phyloP scores from a whole-genome alignment of 495 filamentous ascomycete species.

The Sphaerosporella brunnea region DNA sequence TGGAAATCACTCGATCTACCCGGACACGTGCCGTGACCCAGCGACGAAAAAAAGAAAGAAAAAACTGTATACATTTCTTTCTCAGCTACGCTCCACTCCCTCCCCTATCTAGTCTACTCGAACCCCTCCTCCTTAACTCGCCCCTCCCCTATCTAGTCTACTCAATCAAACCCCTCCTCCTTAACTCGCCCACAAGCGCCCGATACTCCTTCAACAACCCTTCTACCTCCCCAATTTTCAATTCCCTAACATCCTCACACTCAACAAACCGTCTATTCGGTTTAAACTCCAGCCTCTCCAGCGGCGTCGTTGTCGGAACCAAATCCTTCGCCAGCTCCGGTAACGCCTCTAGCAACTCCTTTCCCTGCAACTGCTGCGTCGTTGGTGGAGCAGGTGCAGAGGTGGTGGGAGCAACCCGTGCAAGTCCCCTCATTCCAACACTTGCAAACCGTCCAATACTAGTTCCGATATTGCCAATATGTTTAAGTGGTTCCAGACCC shows the following conservation, averaged over 20 bases:
- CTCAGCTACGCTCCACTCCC: no score
- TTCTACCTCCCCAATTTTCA: constrained; percentile 65
- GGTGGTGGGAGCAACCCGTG: not conserved
- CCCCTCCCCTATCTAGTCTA: no score
- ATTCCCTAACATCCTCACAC: constrained; percentile 52
- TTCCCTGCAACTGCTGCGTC: constrained; percentile 10
- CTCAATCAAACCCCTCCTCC: constrained; percentile 38
- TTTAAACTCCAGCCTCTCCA: constrained; percentile 41
- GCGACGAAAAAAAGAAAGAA: no score
- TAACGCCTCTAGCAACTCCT: constrained; percentile 34
- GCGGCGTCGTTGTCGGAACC: constrained; percentile 31
- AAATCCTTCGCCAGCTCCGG: constrained; percentile 39
- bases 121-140: no score
- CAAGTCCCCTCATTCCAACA: constrained; percentile 4
- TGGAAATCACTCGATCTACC: no score
- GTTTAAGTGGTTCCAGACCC: constrained; percentile 2
- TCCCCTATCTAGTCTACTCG: no score
- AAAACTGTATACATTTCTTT: no score
- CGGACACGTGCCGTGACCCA: no score
- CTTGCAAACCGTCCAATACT: constrained; percentile 4
- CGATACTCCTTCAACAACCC: constrained; percentile 77
- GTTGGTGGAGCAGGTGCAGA: not conserved
- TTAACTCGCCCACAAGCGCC: constrained; percentile 51
- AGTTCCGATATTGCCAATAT: constrained; percentile 5
- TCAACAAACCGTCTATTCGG: constrained; percentile 72